Evolutionary conservation across 495 filamentous ascomycete genomes (phyloP).

Genomic region (Immersiella caudata): DNA sequence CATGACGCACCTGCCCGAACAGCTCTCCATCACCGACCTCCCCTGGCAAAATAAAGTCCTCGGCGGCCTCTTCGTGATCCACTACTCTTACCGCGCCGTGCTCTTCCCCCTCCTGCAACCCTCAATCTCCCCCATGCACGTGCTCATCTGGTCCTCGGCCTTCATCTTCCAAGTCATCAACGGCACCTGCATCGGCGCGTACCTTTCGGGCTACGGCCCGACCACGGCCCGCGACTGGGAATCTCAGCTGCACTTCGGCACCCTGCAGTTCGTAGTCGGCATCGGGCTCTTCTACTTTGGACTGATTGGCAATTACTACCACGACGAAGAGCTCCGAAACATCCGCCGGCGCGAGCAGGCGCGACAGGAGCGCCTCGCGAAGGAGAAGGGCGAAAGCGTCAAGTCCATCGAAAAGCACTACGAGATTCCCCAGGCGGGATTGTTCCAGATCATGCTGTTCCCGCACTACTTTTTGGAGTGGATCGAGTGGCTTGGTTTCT

Average conservation of each 20-base stretch:
- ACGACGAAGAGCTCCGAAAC: conserved; percentile 77
- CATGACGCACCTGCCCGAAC: conserved; percentile 64
- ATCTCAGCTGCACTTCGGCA: conserved; percentile 33
- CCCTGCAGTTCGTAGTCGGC: conserved; percentile 49
- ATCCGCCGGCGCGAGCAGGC: conserved; percentile 65
- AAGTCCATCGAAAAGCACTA: conserved; percentile 76
- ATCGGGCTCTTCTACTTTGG: conserved; percentile 60
- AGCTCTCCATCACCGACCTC: conserved; percentile 53
- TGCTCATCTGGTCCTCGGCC: conserved; percentile 61
- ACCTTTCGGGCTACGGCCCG: conserved; percentile 77
- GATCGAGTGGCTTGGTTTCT: conserved; percentile 93
- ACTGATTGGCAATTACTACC: conserved; percentile 78
- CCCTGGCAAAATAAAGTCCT: conserved; percentile 72
- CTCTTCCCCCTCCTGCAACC: conserved; percentile 80
- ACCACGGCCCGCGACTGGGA: conserved; percentile 61
- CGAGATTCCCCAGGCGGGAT: conserved; percentile 77
- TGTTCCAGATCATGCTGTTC: conserved; percentile 82
- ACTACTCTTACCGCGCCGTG: conserved; percentile 88
- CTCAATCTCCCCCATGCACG: conserved; percentile 86
- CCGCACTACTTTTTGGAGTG: conserved; percentile 95
- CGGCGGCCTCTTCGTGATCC: conserved; percentile 68
- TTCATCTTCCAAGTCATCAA: conserved; percentile 78
- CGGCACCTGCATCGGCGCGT: conserved; percentile 72
- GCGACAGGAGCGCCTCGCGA: conserved; percentile 42
- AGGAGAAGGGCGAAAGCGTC: conserved; percentile 43